Base-by-base conservation (phyloP, 83 land plant genomes). In the Diphasiastrum complanatum region DNA sequence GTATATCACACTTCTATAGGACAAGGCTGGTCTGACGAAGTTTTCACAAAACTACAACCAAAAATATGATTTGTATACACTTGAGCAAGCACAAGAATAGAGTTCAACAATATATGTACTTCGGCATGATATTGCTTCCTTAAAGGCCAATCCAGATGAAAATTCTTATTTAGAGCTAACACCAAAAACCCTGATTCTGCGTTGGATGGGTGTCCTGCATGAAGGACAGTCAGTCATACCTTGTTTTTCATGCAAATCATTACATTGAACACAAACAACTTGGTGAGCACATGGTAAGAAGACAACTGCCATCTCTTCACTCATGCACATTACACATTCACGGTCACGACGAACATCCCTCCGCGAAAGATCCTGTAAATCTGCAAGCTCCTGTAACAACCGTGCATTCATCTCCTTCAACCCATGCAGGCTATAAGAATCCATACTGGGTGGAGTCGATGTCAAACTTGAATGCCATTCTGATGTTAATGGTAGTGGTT, bases 321-420 rank as follows among this genome's bases (percentile, higher is more conserved):
- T 69, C 62, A 88, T 77, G 78, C 95, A 88, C 95, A 88, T 88
- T 28, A 88, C 95, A 65, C 95, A 88, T 61, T 88, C 95, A 31
- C 95, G 60, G 26, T 87, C 85, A 19, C 92, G 78, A 45, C 70
- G 75, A 43, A 87, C 75, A 6, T 78, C 87, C 29, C 85, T 80
- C 16, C 47, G 71, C 1, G 61, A 29, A 31, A 34, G 35, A 16
- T 64, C 67, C 40, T 51, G 67, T 3, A 64, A 33, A n/a, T 64
- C 67, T 52, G 58, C 40, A 6, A 64, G n/a, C 30, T 68, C 71
- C 19, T 32, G 32, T 0, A n/a, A 28, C 19, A 57, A 29, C 18
- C 64, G 67, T 16, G 41, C 47, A 54, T 68, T 58, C 31, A 53
- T 53, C 1, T 68, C 64, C 63, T 59, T 68, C 36, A 46, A 26